Evolutionary conservation across 1,139 yeast genomes (phyloP).

Genomic region (Blastobotrys indianensis): DNA sequence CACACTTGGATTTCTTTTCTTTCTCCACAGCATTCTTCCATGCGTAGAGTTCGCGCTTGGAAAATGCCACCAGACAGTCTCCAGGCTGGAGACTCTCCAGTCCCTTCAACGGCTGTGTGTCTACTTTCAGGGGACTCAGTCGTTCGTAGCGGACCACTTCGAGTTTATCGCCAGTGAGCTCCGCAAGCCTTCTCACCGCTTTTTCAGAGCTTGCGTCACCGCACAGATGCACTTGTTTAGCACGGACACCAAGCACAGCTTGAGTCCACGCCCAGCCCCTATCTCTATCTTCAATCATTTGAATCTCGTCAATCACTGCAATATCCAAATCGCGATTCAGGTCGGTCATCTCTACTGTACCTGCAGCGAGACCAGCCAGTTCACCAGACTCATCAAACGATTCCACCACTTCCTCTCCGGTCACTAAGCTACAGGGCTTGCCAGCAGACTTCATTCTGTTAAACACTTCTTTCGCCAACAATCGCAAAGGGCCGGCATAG

Average conservation of each 20-base stretch:
- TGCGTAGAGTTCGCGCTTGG: conserved; percentile 44
- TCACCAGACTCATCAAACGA: conserved; percentile 62
- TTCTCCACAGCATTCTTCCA: conserved; percentile 23
- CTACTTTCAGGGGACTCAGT: conserved; percentile 63
- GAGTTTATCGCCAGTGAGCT: conserved; percentile 74
- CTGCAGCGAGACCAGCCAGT: conserved; percentile 68
- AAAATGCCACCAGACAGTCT: conserved; percentile 86
- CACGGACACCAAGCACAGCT: conserved; percentile 81
- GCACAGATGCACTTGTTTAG: conserved; percentile 83
- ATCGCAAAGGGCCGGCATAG: conserved; percentile 89
- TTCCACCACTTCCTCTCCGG: conserved; percentile 89
- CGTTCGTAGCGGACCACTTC: conserved; percentile 64
- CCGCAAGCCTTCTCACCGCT: conserved; percentile 51
- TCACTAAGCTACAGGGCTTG: conserved; percentile 70
- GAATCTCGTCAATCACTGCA: conserved; percentile 92
- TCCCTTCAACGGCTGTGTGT: conserved; percentile 35
- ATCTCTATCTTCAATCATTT: conserved; percentile 74
- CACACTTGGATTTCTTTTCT: conserved; percentile 55
- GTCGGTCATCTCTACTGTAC: conserved; percentile 93
- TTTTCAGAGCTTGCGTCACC: conserved; percentile 85
- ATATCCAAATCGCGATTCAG: conserved; percentile 63
- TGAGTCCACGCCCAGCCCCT: conserved; percentile 96
- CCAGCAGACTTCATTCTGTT: conserved; percentile 67
- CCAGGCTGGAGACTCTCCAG: conserved; percentile 47
- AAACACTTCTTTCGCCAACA: conserved; percentile 85